These are phyloP conservation scores for Termitomyces sp. DNA, from an alignment of 768 basidiomycete genomes.

Conservation along the genomic window DNA sequence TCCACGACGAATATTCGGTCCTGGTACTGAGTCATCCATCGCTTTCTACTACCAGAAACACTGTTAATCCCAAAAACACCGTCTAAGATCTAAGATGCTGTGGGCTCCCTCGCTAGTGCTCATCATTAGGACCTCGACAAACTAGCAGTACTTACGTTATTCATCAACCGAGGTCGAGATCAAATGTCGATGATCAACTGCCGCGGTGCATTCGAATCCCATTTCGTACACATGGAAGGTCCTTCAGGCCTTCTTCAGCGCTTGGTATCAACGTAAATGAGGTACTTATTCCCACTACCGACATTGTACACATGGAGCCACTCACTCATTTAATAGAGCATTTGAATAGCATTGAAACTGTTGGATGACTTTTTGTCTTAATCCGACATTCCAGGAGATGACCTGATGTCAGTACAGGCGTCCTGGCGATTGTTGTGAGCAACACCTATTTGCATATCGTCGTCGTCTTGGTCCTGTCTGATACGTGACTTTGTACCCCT, in stretches of 20 bases:
- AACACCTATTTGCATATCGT: neutral
- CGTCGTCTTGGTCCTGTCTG: neutral
- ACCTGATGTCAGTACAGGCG: neutral
- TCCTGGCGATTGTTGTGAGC: neutral
- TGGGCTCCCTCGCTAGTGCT: neutral
- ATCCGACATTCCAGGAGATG: neutral
- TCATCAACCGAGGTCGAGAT: neutral
- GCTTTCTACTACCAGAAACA: too few relatives aligned
- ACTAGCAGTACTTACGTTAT: neutral
- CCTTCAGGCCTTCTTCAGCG: neutral
- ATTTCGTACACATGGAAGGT: neutral
- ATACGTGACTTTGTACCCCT: neutral
- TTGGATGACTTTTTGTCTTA: neutral
- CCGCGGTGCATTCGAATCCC: neutral
- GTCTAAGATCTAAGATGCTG: too few relatives aligned
- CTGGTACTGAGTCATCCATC: neutral
- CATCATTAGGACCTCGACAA: neutral
- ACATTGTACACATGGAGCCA: neutral
- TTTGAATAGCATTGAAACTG: neutral
- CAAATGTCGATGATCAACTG: neutral
- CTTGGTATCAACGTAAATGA: neutral
- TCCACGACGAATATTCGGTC: too few relatives aligned
- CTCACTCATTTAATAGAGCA: neutral
- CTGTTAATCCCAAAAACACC: neutral
- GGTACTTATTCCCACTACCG: neutral